Percentiles rank a stretch among this genome's conserved stretches.
Evolutionary conservation across 225 moss, liverwort and hornwort species (phyloP).

Genomic region (Bryum argenteum): DNA sequence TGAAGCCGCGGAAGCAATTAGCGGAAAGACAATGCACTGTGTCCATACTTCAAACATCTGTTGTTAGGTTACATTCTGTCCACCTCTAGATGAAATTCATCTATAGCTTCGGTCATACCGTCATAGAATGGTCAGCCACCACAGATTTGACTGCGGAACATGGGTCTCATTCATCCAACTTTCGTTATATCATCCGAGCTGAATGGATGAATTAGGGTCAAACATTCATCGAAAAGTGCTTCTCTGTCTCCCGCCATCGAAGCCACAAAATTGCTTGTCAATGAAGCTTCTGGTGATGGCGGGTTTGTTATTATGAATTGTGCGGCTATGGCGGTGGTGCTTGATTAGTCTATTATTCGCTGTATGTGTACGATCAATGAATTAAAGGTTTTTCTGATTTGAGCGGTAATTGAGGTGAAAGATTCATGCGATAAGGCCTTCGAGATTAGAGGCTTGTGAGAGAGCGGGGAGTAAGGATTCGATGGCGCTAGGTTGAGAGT

Average conservation of each 20-base stretch:
- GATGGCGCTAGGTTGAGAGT: conserved; percentile 12
- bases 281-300: conserved; percentile 20
- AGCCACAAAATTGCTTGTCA: conserved; percentile 25
- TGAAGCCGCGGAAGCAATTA: neutral
- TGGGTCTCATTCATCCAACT: neutral
- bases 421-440: neutral
- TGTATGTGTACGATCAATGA: neutral
- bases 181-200: neutral
- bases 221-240: neutral
- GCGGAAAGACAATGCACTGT: neutral
- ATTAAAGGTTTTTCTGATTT: neutral
- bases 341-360: neutral
- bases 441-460: neutral
- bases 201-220: neutral
- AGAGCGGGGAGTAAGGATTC: conserved; percentile 5
- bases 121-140: no score
- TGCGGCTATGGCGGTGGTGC: neutral
- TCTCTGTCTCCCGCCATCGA: conserved; percentile 26
- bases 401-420: neutral
- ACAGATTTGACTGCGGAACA: no score
- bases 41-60: neutral
- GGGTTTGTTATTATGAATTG: conserved; percentile 8
- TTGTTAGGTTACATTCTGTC: neutral
- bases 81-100: no score
- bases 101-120: neutral